Conservation (phyloP, 192 early-diverging fungal species). For the Coemansia furcata region DNA sequence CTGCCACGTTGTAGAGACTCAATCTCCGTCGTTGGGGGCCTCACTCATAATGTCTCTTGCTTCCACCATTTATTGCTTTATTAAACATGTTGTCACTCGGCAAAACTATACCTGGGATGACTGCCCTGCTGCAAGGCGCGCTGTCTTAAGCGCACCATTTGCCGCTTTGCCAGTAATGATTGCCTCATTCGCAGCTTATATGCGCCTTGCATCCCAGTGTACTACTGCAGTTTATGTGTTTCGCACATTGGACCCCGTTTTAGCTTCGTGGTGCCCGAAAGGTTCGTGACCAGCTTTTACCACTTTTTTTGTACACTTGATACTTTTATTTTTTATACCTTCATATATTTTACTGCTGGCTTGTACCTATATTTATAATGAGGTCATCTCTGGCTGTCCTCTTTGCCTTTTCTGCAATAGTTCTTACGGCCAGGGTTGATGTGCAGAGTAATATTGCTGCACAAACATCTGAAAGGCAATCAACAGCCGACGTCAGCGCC, state of each 20-base stretch:
- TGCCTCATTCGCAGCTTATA: background rate
- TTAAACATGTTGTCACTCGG: background rate
- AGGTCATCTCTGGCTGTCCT: background rate
- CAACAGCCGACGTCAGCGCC: background rate
- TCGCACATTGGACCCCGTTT: background rate
- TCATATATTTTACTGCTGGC: constrained; percentile 1
- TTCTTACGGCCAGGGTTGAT: background rate
- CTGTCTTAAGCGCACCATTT: background rate
- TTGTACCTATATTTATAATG: constrained; percentile 4
- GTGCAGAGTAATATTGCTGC: background rate
- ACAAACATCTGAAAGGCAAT: background rate
- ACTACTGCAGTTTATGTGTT: background rate
- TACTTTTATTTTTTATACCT: background rate
- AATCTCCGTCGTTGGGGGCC: background rate
- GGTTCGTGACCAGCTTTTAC: background rate
- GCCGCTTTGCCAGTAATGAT: background rate
- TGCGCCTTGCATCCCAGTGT: background rate
- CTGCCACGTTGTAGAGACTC: constrained; percentile 26
- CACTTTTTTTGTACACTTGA: background rate
- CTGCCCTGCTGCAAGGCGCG: background rate
- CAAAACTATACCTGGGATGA: background rate
- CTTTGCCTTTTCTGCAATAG: background rate
- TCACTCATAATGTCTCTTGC: background rate
- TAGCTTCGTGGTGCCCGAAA: background rate
- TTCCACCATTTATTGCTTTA: background rate